phyloP scores from a whole-genome alignment of 2,329 filamentous ascomycete species.

The Onygenales sp. region DNA sequence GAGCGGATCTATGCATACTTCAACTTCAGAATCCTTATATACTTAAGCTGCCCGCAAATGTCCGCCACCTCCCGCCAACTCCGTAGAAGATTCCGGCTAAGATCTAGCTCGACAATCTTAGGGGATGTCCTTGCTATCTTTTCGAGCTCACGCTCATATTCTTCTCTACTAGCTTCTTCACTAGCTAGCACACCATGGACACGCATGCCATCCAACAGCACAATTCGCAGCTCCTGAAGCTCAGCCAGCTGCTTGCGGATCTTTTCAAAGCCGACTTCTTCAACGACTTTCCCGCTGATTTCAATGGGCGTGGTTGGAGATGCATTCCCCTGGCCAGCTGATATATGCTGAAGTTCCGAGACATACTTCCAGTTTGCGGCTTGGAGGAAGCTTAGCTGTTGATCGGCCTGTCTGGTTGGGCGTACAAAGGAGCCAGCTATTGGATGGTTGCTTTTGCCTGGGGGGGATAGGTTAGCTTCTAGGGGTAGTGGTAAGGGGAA shows the following conservation, averaged over 20 bases:
- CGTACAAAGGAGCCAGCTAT: constrained; percentile 82
- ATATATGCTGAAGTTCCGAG: constrained; percentile 35
- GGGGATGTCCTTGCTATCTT: constrained; percentile 50
- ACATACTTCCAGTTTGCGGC: constrained; percentile 81
- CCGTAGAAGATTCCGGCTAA: constrained; percentile 76
- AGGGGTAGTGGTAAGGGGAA: not conserved
- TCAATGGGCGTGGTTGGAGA: constrained; percentile 45
- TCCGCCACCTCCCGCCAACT: constrained; percentile 55
- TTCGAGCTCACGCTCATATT: constrained; percentile 19
- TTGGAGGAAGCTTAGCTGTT: constrained; percentile 62
- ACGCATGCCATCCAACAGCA: constrained; percentile 69
- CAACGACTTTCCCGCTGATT: constrained; percentile 72
- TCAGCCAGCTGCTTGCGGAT: constrained; percentile 68
- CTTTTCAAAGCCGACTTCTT: constrained; percentile 94
- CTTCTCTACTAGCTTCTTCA: constrained; percentile 14
- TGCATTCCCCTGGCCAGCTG: not conserved
- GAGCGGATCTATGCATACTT: constrained; percentile 46
- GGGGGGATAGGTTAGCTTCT: not conserved
- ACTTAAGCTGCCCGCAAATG: constrained; percentile 62
- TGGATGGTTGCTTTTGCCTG: constrained; percentile 51
- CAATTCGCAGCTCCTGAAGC: constrained; percentile 66
- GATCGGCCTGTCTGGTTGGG: constrained; percentile 60
- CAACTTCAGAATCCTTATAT: constrained; percentile 56
- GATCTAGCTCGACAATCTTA: constrained; percentile 62
- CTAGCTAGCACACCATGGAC: constrained; percentile 37